Evolutionary conservation across 106 monocot species (phyloP).

Genomic region (Allium cepa): DNA sequence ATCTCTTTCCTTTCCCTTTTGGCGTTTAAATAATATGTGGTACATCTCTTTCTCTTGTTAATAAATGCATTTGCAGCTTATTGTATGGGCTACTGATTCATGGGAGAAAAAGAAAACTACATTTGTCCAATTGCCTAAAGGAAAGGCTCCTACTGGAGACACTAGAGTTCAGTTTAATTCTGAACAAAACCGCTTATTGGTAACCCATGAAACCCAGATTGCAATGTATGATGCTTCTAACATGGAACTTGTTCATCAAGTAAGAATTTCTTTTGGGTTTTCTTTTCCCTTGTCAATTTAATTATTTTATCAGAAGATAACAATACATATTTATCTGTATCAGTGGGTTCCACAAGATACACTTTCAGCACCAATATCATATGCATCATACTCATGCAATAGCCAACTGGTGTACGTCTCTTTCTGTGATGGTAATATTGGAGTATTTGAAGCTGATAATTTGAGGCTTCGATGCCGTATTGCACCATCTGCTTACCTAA

Average conservation of each 20-base stretch:
- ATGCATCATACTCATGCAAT: slow-evolving; percentile 88
- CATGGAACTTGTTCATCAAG: slow-evolving; percentile 64
- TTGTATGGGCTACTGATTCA: slow-evolving; percentile 70
- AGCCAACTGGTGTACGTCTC: slow-evolving; percentile 76
- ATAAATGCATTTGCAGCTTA: slow-evolving; percentile 28
- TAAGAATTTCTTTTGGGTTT: slow-evolving; percentile 8
- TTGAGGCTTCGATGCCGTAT: slow-evolving; percentile 68
- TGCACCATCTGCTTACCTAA: slow-evolving; percentile 65
- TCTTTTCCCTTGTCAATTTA: not conserved
- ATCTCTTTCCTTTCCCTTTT: not conserved
- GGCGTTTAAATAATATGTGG: not conserved
- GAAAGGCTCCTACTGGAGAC: slow-evolving; percentile 39
- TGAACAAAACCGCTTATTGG: slow-evolving; percentile 75
- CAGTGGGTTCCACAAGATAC: slow-evolving; percentile 35
- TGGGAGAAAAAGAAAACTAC: slow-evolving; percentile 73
- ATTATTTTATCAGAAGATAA: not conserved
- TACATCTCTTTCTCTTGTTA: not conserved
- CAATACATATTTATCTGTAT: slow-evolving; percentile 2
- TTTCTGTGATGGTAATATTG: slow-evolving; percentile 71
- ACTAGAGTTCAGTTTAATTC: slow-evolving; percentile 84
- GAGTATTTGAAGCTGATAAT: slow-evolving; percentile 63
- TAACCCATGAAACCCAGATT: slow-evolving; percentile 74
- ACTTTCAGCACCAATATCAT: slow-evolving; percentile 55
- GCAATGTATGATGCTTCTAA: slow-evolving; percentile 73
- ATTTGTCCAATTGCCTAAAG: slow-evolving; percentile 64